Base-by-base conservation (phyloP, 441 rosid species). In the Monsonia emarginata region DNA sequence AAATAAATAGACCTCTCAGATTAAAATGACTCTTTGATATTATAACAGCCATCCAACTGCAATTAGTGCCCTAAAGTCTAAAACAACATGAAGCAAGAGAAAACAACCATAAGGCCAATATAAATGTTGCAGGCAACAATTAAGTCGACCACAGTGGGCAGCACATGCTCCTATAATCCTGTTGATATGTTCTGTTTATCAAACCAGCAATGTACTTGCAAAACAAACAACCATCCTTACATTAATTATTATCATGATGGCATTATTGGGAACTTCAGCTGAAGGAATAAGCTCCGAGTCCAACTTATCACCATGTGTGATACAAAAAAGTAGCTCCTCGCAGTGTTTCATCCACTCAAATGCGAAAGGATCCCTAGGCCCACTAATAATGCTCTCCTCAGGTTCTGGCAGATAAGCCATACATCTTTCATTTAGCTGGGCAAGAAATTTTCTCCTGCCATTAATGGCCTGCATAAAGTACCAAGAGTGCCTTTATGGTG, bases 261-360 rank as follows among this genome's bases (percentile, higher is more conserved):
- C 63, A 54, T 14, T 66, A 58, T 34, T 59, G 13, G 83, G 83
- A 63, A 79, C 73, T 32, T 59, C 34, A 64, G 81, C 78, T 40
- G 50, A 69, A 56, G 78, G 61, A 62, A 74, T 58, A 64, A 81
- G 73, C 69, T 79, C 72, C 31, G 83, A 72, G 42, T 69, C 61
- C 28, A 50, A 69, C 65, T 76, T 71, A 64, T 71, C 71, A 16
- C 69, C 27, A 30, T 59, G 57, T 63, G 74, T 32, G 62, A 81
- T 32, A 75, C 76, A 75, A 62, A 81, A 79, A 54, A 81, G 81
- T 54, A 79, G 54, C 65, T 77, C 81, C 42, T 81, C 80, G 3
- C 54, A 22, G 18, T 64, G 69, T 74, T 68, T 69, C 63, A 63
- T 66, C 61, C 58, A 36, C 48, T 75, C 76, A 61, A 65, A 63